Percentiles rank a stretch among this genome's conserved stretches.
Conservation (phyloP, 2,329 filamentous ascomycete species). For the Fusarium sp. region DNA sequence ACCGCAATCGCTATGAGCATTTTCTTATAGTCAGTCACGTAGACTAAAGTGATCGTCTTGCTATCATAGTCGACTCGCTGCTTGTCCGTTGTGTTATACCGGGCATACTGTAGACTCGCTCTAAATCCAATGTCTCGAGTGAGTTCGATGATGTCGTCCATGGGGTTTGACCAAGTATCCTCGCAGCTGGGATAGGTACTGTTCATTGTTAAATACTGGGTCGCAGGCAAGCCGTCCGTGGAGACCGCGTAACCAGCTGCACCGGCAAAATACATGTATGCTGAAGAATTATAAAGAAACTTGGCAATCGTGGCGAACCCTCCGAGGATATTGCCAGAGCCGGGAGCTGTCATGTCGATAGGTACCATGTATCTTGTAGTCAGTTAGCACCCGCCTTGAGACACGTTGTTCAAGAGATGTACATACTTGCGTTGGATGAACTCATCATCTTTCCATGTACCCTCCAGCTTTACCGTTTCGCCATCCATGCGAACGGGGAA, state of each 20-base stretch:
- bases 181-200: conserved; percentile 6
- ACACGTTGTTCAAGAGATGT: fast-evolving
- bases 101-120: conserved; percentile 37
- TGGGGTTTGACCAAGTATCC: conserved; percentile 32
- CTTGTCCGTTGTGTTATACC: conserved; percentile 32
- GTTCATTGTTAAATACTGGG: conserved; percentile 38
- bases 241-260: conserved; percentile 30
- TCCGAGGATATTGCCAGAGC: conserved; percentile 28
- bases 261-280: conserved; percentile 30
- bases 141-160: conserved; percentile 41
- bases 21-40: conserved; percentile 34
- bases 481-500: conserved; percentile 22
- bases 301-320: conserved; percentile 32
- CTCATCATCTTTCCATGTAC: conserved; percentile 34
- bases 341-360: background rate
- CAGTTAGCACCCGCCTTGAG: background rate
- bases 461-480: conserved; percentile 11
- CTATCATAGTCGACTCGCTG: conserved; percentile 28
- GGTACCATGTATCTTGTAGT: conserved; percentile 34
- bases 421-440: conserved; percentile 36
- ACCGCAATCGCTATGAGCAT: conserved; percentile 38
- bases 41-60: conserved; percentile 27
- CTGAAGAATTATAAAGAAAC: conserved; percentile 16
- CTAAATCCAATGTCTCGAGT: conserved; percentile 37
- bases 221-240: conserved; percentile 21